These are phyloP conservation scores for Boletus edulis DNA, from an alignment of 768 basidiomycete species.

Conservation along the genomic window DNA sequence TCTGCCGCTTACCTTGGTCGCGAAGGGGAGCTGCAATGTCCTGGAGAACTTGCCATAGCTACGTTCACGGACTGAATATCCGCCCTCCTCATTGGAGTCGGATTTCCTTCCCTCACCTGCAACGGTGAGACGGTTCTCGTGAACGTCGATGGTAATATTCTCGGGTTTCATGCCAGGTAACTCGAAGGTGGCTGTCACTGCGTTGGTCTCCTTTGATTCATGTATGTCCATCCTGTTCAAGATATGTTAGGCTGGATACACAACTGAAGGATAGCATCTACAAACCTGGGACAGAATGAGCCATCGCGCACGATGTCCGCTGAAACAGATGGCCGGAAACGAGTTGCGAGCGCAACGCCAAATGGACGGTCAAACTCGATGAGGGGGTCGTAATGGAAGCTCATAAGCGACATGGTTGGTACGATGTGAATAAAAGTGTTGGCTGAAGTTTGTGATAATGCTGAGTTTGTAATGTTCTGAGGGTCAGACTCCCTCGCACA, in stretches of 20 bases:
- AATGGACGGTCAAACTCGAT: background rate
- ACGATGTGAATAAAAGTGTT: no score
- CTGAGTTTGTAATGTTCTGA: no score
- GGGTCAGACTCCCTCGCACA: no score
- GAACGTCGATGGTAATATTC: conserved; percentile 45
- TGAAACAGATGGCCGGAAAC: no score
- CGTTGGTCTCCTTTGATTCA: conserved; percentile 40
- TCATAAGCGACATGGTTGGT: background rate
- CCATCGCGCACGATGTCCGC: no score
- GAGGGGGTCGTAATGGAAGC: background rate
- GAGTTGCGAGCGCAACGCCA: background rate
- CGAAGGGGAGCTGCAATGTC: conserved; percentile 44
- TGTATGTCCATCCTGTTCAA: conserved; percentile 43
- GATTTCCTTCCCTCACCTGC: conserved; percentile 7
- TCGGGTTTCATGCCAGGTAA: conserved; percentile 53
- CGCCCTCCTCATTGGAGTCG: conserved; percentile 32
- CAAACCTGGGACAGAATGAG: background rate
- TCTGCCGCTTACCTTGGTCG: conserved; percentile 38
- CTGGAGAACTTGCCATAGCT: conserved; percentile 44
- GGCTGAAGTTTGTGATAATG: no score
- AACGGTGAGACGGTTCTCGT: conserved; percentile 38
- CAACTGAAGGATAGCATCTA: background rate
- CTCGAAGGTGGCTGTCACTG: conserved; percentile 53
- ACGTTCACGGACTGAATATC: conserved; percentile 44
- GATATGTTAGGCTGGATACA: background rate